phyloP scores from a whole-genome alignment of 108 stramenopile genomes.

The Cyclostephanos invisitatus region DNA sequence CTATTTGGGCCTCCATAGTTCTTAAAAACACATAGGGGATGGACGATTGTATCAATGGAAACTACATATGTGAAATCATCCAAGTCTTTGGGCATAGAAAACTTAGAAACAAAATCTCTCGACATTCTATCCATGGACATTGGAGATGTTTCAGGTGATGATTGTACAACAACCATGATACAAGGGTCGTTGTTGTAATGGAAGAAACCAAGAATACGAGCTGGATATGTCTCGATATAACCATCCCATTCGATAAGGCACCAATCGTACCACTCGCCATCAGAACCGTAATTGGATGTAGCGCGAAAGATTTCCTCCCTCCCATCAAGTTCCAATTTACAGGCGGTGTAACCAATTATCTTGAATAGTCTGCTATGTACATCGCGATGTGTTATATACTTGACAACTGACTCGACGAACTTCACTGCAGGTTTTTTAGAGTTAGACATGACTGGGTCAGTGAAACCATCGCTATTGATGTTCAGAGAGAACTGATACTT shows the following conservation, averaged over 20 bases:
- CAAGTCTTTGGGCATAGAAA: neutral
- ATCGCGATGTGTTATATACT: neutral
- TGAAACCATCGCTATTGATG: neutral
- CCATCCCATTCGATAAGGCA: neutral
- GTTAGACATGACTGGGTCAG: neutral
- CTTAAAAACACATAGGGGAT: constrained; percentile 1
- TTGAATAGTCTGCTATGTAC: neutral
- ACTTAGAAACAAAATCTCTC: neutral
- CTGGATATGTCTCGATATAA: neutral
- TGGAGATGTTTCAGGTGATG: neutral
- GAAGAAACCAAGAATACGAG: neutral
- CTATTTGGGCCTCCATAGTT: neutral
- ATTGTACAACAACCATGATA: neutral
- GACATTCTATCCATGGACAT: neutral
- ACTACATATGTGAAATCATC: neutral
- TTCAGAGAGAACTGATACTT: neutral
- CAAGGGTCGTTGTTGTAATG: neutral
- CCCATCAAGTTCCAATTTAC: neutral
- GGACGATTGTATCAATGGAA: neutral
- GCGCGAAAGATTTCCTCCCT: constrained; percentile 1
- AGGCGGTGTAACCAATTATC: neutral
- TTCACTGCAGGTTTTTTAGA: neutral
- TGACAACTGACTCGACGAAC: neutral
- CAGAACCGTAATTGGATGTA: neutral
- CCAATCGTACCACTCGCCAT: constrained; percentile 1